A percentile compares a stretch with the other conserved stretches of the same genome.
Evolutionary conservation across 1,139 yeast genomes (phyloP).

Genomic region (Magnusiomyces ingens): DNA sequence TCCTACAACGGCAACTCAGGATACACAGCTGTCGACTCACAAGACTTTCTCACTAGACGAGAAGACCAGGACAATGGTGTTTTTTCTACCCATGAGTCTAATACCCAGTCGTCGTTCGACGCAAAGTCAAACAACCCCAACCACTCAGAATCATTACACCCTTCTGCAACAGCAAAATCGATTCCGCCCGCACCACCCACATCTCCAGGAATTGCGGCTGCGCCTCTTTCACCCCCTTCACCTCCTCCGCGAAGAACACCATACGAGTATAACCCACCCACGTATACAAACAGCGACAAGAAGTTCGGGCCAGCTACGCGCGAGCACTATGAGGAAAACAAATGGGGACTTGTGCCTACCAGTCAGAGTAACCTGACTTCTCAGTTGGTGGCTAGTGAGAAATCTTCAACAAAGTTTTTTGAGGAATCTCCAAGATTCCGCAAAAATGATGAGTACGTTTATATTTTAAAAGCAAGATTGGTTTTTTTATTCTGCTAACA

Average conservation of each 20-base stretch:
- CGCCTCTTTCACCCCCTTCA: not conserved
- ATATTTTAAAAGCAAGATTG: not conserved
- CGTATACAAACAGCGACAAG: not conserved
- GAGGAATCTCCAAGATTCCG: conserved; percentile 14
- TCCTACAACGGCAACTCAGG: not conserved
- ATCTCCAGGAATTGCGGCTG: not conserved
- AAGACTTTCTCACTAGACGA: not conserved
- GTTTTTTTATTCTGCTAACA: conserved; percentile 15
- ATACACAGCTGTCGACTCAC: not conserved
- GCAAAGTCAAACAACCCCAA: not conserved
- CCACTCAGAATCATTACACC: conserved; percentile 8
- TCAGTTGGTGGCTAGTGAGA: conserved; percentile 8
- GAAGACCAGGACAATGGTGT: not conserved
- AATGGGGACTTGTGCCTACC: conserved; percentile 27
- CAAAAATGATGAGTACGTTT: conserved; percentile 13
- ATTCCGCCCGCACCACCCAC: not conserved
- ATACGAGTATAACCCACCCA: not conserved
- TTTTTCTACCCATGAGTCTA: not conserved
- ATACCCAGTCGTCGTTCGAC: too few relatives aligned
- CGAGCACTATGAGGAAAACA: conserved; percentile 22
- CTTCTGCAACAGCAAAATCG: conserved; percentile 12
- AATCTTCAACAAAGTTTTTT: conserved; percentile 6
- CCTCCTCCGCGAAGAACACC: not conserved
- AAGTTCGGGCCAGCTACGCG: conserved; percentile 27
- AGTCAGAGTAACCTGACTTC: conserved; percentile 5